Percentiles rank a stretch among this genome's conserved stretches.
These are phyloP conservation scores for Xylaria sp. DNA, from an alignment of 2,329 filamentous ascomycete species.

Conservation along the genomic window DNA sequence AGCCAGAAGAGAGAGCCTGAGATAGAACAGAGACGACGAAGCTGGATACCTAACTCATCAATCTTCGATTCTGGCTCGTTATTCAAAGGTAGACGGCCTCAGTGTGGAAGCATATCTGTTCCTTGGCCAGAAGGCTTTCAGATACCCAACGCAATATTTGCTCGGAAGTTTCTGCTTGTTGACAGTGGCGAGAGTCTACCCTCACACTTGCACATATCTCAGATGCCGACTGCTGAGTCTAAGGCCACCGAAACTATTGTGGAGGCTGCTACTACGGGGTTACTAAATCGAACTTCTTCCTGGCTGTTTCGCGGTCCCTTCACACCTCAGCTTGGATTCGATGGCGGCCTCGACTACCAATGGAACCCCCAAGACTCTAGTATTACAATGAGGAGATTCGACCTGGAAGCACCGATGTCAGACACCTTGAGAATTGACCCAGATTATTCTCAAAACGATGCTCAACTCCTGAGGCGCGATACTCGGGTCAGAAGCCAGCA, in stretches of 20 bases:
- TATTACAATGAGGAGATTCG: slow-evolving; percentile 40
- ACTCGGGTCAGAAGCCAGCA: slow-evolving; percentile 16
- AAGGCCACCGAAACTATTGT: slow-evolving; percentile 53
- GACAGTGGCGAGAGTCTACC: slow-evolving; percentile 50
- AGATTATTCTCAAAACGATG: slow-evolving; percentile 2
- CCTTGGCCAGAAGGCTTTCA: slow-evolving; percentile 52
- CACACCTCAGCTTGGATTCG: slow-evolving; percentile 59
- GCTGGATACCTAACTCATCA: slow-evolving; percentile 45
- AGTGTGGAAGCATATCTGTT: slow-evolving; percentile 33
- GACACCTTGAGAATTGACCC: slow-evolving; percentile 7
- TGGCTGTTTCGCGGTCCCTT: slow-evolving; percentile 57
- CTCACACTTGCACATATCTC: slow-evolving; percentile 48
- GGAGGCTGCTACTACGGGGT: slow-evolving; percentile 45
- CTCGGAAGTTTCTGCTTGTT: slow-evolving; percentile 56
- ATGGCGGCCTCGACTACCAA: slow-evolving; percentile 57
- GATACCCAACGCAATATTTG: slow-evolving; percentile 59
- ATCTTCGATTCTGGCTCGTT: slow-evolving; percentile 40
- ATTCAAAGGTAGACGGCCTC: slow-evolving; percentile 38
- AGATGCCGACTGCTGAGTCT: slow-evolving; percentile 57
- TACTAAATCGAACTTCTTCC: slow-evolving; percentile 43
- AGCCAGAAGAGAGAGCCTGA: slow-evolving; percentile 39
- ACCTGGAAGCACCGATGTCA: slow-evolving; percentile 35
- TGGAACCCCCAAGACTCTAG: slow-evolving; percentile 47
- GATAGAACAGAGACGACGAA: slow-evolving; percentile 45
- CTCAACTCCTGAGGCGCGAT: neutral